A percentile compares a stretch with the other conserved stretches of the same genome.
phyloP scores from a whole-genome alignment of 225 moss, liverwort and hornwort genomes.

The Marchantia paleacea region DNA sequence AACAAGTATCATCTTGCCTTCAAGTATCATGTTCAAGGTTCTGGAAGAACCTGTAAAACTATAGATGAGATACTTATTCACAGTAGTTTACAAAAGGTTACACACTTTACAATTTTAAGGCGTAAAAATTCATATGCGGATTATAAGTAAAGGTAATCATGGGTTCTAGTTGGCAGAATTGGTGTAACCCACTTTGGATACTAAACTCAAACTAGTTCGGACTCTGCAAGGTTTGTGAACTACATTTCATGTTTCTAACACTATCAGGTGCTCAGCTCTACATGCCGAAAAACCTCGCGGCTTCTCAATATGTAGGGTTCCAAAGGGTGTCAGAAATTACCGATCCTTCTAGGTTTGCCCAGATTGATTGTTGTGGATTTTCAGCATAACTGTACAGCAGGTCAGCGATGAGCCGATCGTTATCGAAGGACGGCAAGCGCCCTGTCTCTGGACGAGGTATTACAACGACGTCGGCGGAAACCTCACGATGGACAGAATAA shows the following conservation, averaged over 20 bases:
- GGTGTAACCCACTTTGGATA: background rate
- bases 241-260: slow-evolving; percentile 5
- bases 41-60: slow-evolving; percentile 5
- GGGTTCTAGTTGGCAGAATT: background rate
- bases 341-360: slow-evolving; percentile 17
- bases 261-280: background rate
- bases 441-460: slow-evolving; percentile 9
- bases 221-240: background rate
- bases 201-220: background rate
- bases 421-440: background rate
- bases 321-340: slow-evolving; percentile 15
- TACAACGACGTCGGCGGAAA: slow-evolving; percentile 1
- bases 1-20: background rate
- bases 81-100: slow-evolving; percentile 12
- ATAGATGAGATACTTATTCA: slow-evolving; percentile 11
- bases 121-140: background rate
- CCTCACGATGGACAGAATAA: slow-evolving; percentile 13
- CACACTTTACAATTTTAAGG: slow-evolving; percentile 3
- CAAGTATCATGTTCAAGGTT: slow-evolving; percentile 1
- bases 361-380: slow-evolving; percentile 23
- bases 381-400: slow-evolving; percentile 28
- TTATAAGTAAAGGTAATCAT: background rate
- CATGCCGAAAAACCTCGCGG: background rate
- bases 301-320: slow-evolving; percentile 1
- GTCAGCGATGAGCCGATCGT: slow-evolving; percentile 2